Evolutionary conservation across 495 filamentous ascomycete species (phyloP).

Genomic region (Penicillium macrosclerotiorum): DNA sequence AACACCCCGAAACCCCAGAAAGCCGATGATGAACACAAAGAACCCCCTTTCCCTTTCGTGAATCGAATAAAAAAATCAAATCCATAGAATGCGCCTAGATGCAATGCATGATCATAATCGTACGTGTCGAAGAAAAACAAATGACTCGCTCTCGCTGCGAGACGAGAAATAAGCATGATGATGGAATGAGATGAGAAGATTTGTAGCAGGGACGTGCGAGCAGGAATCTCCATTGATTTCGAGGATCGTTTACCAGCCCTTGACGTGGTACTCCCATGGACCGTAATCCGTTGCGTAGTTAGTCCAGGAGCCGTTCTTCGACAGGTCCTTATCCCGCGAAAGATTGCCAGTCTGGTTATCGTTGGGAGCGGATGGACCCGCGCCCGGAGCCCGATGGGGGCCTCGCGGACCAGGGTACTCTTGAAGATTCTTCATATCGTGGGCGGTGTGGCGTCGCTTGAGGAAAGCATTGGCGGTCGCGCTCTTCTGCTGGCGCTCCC

Average conservation of each 20-base stretch:
- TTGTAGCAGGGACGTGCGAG: conserved; percentile 5
- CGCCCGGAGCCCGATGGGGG: conserved; percentile 20
- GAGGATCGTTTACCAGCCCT: conserved; percentile 58
- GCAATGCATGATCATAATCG: conserved; percentile 49
- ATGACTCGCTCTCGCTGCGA: conserved; percentile 23
- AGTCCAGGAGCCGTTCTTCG: conserved; percentile 62
- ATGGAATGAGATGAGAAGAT: conserved; percentile 4
- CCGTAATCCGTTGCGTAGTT: conserved; percentile 62
- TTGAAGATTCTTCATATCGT: conserved; percentile 80
- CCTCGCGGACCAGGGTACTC: conserved; percentile 60
- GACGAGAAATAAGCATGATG: conserved; percentile 12
- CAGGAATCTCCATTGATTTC: neutral
- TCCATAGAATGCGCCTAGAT: conserved; percentile 42
- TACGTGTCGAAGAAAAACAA: conserved; percentile 33
- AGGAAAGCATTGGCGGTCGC: conserved; percentile 83
- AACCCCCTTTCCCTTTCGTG: neutral
- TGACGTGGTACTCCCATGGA: conserved; percentile 66
- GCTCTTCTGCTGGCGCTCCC: conserved; percentile 88
- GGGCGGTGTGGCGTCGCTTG: conserved; percentile 88
- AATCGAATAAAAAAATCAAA: conserved; percentile 23
- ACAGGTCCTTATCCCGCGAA: conserved; percentile 41
- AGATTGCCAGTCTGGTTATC: conserved; percentile 20
- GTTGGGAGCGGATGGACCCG: conserved; percentile 12
- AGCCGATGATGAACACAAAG: conserved; percentile 18
- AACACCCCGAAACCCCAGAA: conserved; percentile 16